These are phyloP conservation scores for Candida nonsorbophila DNA, from an alignment of 805 yeast species.

Conservation along the genomic window DNA sequence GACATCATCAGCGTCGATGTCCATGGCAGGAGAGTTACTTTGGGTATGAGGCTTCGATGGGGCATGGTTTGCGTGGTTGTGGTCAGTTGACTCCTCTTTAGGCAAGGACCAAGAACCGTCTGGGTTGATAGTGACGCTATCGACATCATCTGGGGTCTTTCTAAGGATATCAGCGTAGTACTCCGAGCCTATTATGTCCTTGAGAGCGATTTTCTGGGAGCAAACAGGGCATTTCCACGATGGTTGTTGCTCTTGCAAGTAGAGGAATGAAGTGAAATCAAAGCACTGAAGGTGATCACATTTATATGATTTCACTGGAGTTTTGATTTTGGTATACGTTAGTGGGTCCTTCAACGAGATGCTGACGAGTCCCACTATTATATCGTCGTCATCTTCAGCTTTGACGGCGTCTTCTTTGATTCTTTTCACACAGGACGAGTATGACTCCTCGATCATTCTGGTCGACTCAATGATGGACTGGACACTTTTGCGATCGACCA, in stretches of 20 bases:
- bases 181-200: slow-evolving; percentile 68
- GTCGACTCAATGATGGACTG: too few species aligned
- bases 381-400: slow-evolving; percentile 46
- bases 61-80: not conserved
- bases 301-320: slow-evolving; percentile 63
- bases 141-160: slow-evolving; percentile 49
- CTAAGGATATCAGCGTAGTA: slow-evolving; percentile 60
- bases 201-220: slow-evolving; percentile 42
- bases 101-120: slow-evolving; percentile 65
- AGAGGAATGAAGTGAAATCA: slow-evolving; percentile 70
- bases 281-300: slow-evolving; percentile 88
- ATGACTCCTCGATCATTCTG: too few species aligned
- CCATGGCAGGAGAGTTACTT: too few species aligned
- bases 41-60: not conserved
- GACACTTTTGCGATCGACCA: too few species aligned
- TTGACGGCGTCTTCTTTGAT: slow-evolving; percentile 25
- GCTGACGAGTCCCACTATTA: slow-evolving; percentile 60
- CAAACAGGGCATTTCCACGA: slow-evolving; percentile 91
- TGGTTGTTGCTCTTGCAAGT: slow-evolving; percentile 73
- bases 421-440: slow-evolving; percentile 43
- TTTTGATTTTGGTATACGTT: slow-evolving; percentile 60
- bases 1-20: not conserved
- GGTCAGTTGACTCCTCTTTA: slow-evolving; percentile 1
- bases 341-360: slow-evolving; percentile 76
- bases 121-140: slow-evolving; percentile 57